These are phyloP conservation scores for Herpetospermum pedunculosum DNA, from an alignment of 306 rosid species.

Conservation along the genomic window DNA sequence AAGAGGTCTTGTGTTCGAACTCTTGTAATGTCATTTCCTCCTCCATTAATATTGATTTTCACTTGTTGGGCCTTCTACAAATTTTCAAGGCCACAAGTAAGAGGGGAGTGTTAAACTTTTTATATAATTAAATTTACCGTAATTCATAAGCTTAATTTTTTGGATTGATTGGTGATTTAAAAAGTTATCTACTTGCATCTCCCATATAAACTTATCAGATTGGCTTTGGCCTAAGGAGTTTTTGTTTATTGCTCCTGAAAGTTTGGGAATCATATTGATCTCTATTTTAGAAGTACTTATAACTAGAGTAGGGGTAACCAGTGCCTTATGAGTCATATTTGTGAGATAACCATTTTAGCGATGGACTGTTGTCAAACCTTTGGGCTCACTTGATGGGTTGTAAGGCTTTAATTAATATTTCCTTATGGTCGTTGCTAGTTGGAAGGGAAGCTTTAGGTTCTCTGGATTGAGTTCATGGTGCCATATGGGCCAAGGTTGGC, in stretches of 20 bases:
- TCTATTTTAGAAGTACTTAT: neutral
- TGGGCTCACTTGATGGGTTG: neutral
- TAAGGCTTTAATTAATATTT: neutral
- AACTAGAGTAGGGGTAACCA: neutral
- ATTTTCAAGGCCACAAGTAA: no score
- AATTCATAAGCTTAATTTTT: no score
- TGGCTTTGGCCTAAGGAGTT: neutral
- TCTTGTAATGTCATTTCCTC: no score
- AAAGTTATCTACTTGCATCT: neutral
- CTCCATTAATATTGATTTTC: no score
- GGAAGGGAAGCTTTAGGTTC: neutral
- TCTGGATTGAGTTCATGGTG: neutral
- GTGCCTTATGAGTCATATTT: neutral
- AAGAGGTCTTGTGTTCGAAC: no score
- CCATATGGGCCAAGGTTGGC: neutral
- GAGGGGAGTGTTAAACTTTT: no score
- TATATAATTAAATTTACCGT: no score
- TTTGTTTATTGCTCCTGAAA: neutral
- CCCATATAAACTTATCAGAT: neutral
- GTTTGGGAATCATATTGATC: neutral
- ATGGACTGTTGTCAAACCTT: neutral
- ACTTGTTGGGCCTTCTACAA: no score
- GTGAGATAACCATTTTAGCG: neutral
- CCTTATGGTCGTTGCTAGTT: neutral
- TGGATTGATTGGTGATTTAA: no score